Conservation (phyloP, 1,284 basidiomycete species). For the Papiliotrema nemorosa region DNA sequence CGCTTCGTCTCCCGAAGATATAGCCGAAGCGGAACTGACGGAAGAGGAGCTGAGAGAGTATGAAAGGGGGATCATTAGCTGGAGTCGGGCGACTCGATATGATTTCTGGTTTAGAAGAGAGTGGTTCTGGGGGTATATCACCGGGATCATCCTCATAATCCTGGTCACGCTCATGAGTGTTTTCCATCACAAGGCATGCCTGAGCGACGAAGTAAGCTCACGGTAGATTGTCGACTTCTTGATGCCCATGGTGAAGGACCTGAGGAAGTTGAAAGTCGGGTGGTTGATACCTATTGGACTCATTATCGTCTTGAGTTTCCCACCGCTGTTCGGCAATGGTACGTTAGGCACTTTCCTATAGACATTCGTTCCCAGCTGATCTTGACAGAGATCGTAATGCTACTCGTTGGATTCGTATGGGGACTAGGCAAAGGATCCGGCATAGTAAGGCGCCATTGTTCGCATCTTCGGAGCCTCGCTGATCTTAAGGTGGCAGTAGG, state of each 20-base stretch:
- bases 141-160: conserved; percentile 43
- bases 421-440: conserved; percentile 44
- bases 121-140: conserved; percentile 55
- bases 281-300: conserved; percentile 72
- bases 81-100: conserved; percentile 31
- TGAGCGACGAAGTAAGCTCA: background rate
- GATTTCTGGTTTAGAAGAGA: conserved; percentile 55
- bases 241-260: conserved; percentile 59
- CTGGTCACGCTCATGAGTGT: conserved; percentile 60
- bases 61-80: conserved; percentile 36
- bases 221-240: conserved; percentile 63
- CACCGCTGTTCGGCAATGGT: conserved; percentile 48
- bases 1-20: background rate
- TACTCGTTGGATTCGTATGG: conserved; percentile 45
- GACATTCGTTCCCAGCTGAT: background rate
- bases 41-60: conserved; percentile 6
- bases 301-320: conserved; percentile 46
- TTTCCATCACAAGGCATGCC: conserved; percentile 54
- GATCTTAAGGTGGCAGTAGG: background rate
- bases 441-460: conserved; percentile 15
- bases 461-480: background rate
- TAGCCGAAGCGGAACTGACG: conserved; percentile 5
- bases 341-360: conserved; percentile 2
- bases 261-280: conserved; percentile 63
- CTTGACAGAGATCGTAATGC: conserved; percentile 28